phyloP scores from a whole-genome alignment of 352 stramenopile genomes.

The Globisporangium takayamanum region DNA sequence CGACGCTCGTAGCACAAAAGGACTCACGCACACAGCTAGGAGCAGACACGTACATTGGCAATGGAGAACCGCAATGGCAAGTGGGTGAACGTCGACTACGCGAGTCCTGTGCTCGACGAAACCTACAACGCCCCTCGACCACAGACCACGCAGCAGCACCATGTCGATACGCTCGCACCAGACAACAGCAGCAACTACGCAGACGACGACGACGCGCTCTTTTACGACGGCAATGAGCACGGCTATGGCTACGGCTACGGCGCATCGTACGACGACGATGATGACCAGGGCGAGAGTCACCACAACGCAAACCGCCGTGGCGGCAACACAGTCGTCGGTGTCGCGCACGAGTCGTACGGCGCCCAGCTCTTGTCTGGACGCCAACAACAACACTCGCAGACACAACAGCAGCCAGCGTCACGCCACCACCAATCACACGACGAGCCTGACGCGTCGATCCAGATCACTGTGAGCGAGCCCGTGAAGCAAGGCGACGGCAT shows the following conservation, averaged over 20 bases:
- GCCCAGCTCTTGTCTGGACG: constrained; percentile 11
- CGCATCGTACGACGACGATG: not conserved
- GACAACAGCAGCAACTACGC: not conserved
- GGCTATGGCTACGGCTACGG: constrained; percentile 15
- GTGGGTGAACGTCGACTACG: constrained; percentile 87
- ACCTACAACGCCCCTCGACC: constrained; percentile 9
- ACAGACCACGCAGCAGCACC: not conserved
- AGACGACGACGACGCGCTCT: constrained; percentile 14
- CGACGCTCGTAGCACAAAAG: no score
- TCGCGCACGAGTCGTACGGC: constrained; percentile 16
- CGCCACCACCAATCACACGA: constrained; percentile 2
- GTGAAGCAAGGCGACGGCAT: constrained; percentile 96
- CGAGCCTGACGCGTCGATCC: constrained; percentile 30
- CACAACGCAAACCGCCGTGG: not conserved
- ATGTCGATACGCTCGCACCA: constrained; percentile 7
- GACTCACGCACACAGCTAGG: no score
- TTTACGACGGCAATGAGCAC: constrained; percentile 12
- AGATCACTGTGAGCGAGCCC: constrained; percentile 91
- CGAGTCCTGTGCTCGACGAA: constrained; percentile 55
- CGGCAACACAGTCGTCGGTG: constrained; percentile 1
- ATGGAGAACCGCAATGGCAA: constrained; percentile 67
- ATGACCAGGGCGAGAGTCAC: not conserved
- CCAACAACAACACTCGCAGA: not conserved
- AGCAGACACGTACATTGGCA: no score
- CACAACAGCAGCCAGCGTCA: no score